phyloP scores from a whole-genome alignment of 2,329 filamentous ascomycete species.

The Calonectria pauciramosa region DNA sequence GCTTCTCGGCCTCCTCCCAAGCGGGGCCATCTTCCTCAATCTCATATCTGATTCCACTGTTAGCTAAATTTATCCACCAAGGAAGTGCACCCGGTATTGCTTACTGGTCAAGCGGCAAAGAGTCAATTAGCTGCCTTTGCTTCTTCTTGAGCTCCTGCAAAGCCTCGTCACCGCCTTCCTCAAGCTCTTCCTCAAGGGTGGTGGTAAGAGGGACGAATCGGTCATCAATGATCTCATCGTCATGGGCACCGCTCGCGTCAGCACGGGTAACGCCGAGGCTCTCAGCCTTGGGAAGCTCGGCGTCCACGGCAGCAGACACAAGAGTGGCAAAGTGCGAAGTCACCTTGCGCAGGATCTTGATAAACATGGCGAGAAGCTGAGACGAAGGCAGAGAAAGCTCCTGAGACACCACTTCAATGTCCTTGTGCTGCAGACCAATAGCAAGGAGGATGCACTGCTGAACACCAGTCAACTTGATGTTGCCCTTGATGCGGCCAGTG shows the following conservation, averaged over 20 bases:
- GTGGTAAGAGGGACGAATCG: slow-evolving; percentile 79
- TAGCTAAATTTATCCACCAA: not conserved
- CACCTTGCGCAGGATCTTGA: slow-evolving; percentile 94
- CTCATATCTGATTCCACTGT: slow-evolving; percentile 66
- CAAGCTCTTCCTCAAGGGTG: slow-evolving; percentile 84
- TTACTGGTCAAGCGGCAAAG: slow-evolving; percentile 83
- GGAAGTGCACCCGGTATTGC: slow-evolving; percentile 17
- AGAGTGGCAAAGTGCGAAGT: slow-evolving; percentile 82
- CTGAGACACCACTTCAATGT: slow-evolving; percentile 82
- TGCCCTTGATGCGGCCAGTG: slow-evolving; percentile 76
- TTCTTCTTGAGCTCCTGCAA: slow-evolving; percentile 79
- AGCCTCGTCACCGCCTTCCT: slow-evolving; percentile 85
- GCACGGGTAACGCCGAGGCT: slow-evolving; percentile 70
- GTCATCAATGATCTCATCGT: slow-evolving; percentile 76
- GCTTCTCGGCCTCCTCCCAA: slow-evolving; percentile 81
- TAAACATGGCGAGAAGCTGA: slow-evolving; percentile 95
- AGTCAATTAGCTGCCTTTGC: slow-evolving; percentile 90
- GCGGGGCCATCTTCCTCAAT: slow-evolving; percentile 72
- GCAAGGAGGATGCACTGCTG: slow-evolving; percentile 92
- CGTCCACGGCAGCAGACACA: slow-evolving; percentile 80
- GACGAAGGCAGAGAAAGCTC: slow-evolving; percentile 81
- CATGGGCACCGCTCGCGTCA: slow-evolving; percentile 74
- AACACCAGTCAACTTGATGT: slow-evolving; percentile 81
- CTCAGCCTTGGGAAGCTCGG: slow-evolving; percentile 72
- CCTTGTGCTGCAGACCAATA: slow-evolving; percentile 91